Evolutionary conservation across 805 yeast species (phyloP), one percentile per base, ranked within the genome.

Genomic region (Cephaloascus albidus): DNA sequence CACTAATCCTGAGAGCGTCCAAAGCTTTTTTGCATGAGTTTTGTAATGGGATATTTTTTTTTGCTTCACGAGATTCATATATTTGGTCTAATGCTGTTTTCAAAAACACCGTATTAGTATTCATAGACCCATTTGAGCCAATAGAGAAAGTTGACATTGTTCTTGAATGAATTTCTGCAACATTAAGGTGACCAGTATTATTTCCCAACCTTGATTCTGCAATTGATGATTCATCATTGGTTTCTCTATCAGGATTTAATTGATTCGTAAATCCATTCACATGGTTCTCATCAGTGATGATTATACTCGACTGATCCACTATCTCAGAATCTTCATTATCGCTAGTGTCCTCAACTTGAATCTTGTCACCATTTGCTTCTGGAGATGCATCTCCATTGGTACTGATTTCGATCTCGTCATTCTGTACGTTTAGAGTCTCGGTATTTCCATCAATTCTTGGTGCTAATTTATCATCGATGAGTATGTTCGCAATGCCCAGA

Each of bases 1-100:
- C 60, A 6, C 62, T 55, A 16, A 60, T 56, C 28, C 64, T 58
- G 37, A 76, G 53, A 15, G 65, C 54, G 36, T 62, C 70, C 26
- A 74, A 52, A 3, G 73, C 74, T 30, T 57, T 63, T 37, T 66
- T 64, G 3, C 61, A 52, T 8, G 36, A 10, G 36, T 20, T 34
- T 18, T 34, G 36, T 14, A 34, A 20, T 20, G 36, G 14, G 10
- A 17, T 20, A 16, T 34, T 34, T 16, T 34, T 34, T 18, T 34
- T 34, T 31, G 33, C 33, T 16, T 31, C 33, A n/a, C 18, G 15
- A 14, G 33, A 31, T 31, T 31, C 33, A n/a, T 16, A 6, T 31
- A 31, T 31, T 16, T 8, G 8, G 6, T n/a, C 18, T n/a, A 31
- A 16, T 6, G 33, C 33, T 6, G 8, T 31, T n/a, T 31, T 31